Evolutionary conservation across 2,329 filamentous ascomycete genomes (phyloP), one percentile per base, ranked within the genome.

Genomic region (Paecilomyces variotii): DNA sequence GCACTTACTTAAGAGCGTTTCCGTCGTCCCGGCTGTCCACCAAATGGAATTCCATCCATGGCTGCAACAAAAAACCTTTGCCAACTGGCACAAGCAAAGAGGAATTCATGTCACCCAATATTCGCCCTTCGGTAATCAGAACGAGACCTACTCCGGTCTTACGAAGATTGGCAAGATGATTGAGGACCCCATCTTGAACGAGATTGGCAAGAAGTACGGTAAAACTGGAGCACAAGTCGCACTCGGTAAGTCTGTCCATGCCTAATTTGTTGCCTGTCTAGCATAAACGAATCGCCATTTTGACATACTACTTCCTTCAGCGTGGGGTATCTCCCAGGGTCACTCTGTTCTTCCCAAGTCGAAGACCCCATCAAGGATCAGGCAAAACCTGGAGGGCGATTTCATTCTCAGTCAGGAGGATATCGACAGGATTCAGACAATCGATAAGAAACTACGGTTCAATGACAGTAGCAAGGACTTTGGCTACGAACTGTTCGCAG

Each of bases 371-470:
- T 61, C 67, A 27, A 68, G 78, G 12, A 79, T 80, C 60, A 70
- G 68, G 63, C 63, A 67, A 25, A 80, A 80, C 57, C 61, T 79
- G 7, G 74, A 76, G 56, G 74, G 72, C 9, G 82, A 85, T 66
- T 88, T 89, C 69, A 80, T 82, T 66, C 75, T 89, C 27, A 78
- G 79, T 1, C 64, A 68, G 0, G 81, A 81, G 55, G 86, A 89
- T 65, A 71, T 87, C 64, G 71, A 80, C 66, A 82, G 79, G 72
- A 81, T 85, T 56, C 73, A 78, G 45, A 65, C 61, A 0, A 74
- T 87, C 24, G 83, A 87, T 67, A 84, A 81, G 73, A 86, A 86
- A 71, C 53, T 85, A 63, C 74, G 85, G 50, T 86, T 87, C 67
- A 87, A 86, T 58, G 84, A 87, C 67, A 79, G 83, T 3, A 81